Percentiles rank a stretch among this genome's conserved stretches.
These are phyloP conservation scores for Populus pruinosa DNA, from an alignment of 345 rosid species.

Conservation along the genomic window DNA sequence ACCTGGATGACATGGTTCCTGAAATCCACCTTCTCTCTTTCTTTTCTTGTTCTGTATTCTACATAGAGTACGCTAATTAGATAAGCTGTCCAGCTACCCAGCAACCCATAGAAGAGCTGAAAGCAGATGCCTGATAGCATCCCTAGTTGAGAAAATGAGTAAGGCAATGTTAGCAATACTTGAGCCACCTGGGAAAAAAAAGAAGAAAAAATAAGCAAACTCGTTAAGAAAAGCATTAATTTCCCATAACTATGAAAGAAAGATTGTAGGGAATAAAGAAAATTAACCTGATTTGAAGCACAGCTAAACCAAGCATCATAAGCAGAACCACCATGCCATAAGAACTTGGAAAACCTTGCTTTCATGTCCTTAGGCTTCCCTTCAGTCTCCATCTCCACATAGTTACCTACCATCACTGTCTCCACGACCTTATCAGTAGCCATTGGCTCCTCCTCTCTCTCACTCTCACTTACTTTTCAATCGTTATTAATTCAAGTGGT, in stretches of 20 bases:
- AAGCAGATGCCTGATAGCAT: slow-evolving; percentile 88
- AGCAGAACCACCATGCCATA: slow-evolving; percentile 96
- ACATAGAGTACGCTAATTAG: slow-evolving; percentile 88
- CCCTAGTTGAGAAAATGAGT: slow-evolving; percentile 98
- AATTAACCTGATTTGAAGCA: slow-evolving; percentile 82
- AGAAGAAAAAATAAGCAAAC: not conserved
- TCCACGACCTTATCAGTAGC: slow-evolving; percentile 78
- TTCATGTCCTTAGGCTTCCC: slow-evolving; percentile 59
- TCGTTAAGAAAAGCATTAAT: too few relatives aligned
- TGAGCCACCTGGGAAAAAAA: slow-evolving; percentile 87
- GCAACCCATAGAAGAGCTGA: slow-evolving; percentile 87
- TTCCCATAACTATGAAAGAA: not conserved
- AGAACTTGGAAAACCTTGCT: slow-evolving; percentile 57
- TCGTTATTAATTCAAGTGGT: not conserved
- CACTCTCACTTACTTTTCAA: not conserved
- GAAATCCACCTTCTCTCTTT: slow-evolving; percentile 94
- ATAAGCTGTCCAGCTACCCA: slow-evolving; percentile 99
- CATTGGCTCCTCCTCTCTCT: slow-evolving; percentile 22
- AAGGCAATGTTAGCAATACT: slow-evolving; percentile 90
- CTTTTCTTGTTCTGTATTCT: slow-evolving; percentile 94
- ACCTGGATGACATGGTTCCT: slow-evolving; percentile 99
- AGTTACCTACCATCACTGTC: slow-evolving; percentile 81
- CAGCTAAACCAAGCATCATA: slow-evolving; percentile 99
- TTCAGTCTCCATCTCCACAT: slow-evolving; percentile 89
- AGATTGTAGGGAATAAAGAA: not conserved